Base-by-base conservation (phyloP, 116 monocot genomes). In the Phalaenopsis hybrid region DNA sequence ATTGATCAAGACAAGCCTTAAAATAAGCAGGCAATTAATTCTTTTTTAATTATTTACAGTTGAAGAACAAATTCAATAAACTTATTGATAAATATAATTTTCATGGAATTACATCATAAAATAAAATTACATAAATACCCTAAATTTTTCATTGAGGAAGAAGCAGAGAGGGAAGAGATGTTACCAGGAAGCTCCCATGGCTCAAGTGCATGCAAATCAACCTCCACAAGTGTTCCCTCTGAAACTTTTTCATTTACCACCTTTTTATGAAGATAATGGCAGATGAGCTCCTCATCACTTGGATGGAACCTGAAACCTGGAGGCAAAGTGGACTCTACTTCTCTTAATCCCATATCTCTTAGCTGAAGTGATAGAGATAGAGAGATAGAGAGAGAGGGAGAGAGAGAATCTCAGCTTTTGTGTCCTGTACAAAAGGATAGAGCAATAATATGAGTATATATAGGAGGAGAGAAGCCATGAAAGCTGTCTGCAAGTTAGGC, bases 131-230 rank as follows among this genome's bases (percentile, higher is more conserved):
- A 75, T 72, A 23, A 28, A 25, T 34, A 72, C 2, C 70, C 28
- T 28, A 8, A 72, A 28, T 12, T 67, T 67, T 67, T 37, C 37
- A 69, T n/a, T 69, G 17, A 6, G 34, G 34, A 12, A 51, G 51
- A 55, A 55, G 55, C 15, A 15, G 16, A 55, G 55, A 4, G 16
- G 55, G 55, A 15, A 55, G 15, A 55, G 15, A 51, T 33, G 63
- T 81, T 69, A 92, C 92, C 92, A 59, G 92, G 92, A 78, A 92
- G 88, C 79, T 92, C 92, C 92, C 92, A 92, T 15, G 92, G 92
- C 81, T 92, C 92, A 0, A 85, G 67, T 13, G 88, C 79, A 44
- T 92, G 92, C 52, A 92, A 79, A 73, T 92, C 92, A 31, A 92
- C 92, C 51, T 90, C 92, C 74, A 92, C 88, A 85, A 92, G 67